phyloP scores from a whole-genome alignment of 1,284 basidiomycete species.

The Ustilago crameri region DNA sequence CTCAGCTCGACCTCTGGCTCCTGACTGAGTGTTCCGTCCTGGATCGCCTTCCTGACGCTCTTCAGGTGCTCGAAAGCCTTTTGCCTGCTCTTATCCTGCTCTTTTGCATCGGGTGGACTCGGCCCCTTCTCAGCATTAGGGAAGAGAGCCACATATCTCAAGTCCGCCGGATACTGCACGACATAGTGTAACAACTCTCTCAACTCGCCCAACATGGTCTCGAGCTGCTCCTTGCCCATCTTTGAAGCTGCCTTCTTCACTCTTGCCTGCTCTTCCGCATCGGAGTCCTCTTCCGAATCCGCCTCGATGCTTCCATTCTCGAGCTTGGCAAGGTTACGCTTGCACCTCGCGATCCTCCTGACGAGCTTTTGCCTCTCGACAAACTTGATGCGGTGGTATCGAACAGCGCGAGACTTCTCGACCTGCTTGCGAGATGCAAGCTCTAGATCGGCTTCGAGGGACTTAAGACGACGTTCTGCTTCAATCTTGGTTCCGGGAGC shows the following conservation, averaged over 20 bases:
- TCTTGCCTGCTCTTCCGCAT: conserved; percentile 13
- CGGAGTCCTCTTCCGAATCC: conserved; percentile 27
- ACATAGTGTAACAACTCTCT: conserved; percentile 43
- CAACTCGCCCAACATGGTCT: conserved; percentile 15
- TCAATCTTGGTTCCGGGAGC: conserved; percentile 54
- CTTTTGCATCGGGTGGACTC: conserved; percentile 14
- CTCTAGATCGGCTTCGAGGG: conserved; percentile 49
- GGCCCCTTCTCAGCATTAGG: conserved; percentile 25
- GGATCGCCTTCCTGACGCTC: conserved; percentile 39
- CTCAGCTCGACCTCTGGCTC: conserved; percentile 54
- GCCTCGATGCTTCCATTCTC: conserved; percentile 4
- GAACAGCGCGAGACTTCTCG: conserved; percentile 34
- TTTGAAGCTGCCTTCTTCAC: conserved; percentile 22
- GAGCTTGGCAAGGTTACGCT: conserved; percentile 18
- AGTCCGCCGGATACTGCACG: conserved; percentile 40
- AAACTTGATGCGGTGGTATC: conserved; percentile 56
- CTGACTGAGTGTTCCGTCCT: conserved; percentile 31
- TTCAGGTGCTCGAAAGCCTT: conserved; percentile 38
- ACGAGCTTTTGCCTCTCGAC: conserved; percentile 49
- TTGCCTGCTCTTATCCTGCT: conserved; percentile 35
- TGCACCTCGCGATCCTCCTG: conserved; percentile 30
- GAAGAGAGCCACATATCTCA: conserved; percentile 52
- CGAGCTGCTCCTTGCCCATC: conserved; percentile 24
- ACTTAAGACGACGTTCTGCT: conserved; percentile 51
- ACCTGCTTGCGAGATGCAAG: conserved; percentile 25